phyloP scores from a whole-genome alignment of 352 stramenopile genomes.

The Phytophthora sojae region DNA sequence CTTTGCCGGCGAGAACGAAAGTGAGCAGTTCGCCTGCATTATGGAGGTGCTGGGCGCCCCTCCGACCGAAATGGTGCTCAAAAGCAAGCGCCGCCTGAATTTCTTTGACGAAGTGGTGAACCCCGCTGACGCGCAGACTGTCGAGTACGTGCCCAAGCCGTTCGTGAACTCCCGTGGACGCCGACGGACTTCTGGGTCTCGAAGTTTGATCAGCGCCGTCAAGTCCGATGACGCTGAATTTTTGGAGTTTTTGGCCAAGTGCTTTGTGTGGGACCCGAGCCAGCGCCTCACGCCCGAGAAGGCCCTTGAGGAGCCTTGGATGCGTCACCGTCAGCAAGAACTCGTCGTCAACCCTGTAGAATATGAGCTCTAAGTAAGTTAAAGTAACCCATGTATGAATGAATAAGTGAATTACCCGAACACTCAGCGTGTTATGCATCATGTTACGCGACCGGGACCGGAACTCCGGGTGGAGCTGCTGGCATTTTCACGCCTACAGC shows the following conservation, averaged over 20 bases:
- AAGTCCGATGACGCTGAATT: conserved; percentile 65
- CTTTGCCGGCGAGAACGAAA: conserved; percentile 88
- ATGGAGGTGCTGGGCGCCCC: conserved; percentile 80
- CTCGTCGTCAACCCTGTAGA: conserved; percentile 23
- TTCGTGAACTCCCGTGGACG: conserved; percentile 75
- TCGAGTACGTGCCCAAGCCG: conserved; percentile 49
- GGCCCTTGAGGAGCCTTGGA: conserved; percentile 70
- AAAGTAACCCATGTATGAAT: conserved; percentile 16
- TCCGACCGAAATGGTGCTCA: conserved; percentile 47
- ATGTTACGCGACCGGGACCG: conserved; percentile 34
- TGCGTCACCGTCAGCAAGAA: conserved; percentile 29
- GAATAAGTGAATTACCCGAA: conserved; percentile 8
- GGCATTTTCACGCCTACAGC: conserved; percentile 6
- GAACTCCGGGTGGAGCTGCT: conserved; percentile 24
- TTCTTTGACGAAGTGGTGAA: conserved; percentile 69
- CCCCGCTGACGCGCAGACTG: conserved; percentile 9
- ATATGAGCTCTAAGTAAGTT: conserved; percentile 37
- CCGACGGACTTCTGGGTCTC: conserved; percentile 47
- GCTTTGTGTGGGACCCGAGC: conserved; percentile 70
- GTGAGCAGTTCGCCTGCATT: conserved; percentile 88
- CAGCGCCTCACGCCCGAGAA: conserved; percentile 66
- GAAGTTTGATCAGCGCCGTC: conserved; percentile 45
- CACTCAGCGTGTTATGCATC: conserved; percentile 14
- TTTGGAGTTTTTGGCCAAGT: conserved; percentile 67
- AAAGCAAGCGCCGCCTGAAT: conserved; percentile 63